Base-by-base conservation (phyloP, 805 yeast genomes). In the Myxozyma nipponensis region DNA sequence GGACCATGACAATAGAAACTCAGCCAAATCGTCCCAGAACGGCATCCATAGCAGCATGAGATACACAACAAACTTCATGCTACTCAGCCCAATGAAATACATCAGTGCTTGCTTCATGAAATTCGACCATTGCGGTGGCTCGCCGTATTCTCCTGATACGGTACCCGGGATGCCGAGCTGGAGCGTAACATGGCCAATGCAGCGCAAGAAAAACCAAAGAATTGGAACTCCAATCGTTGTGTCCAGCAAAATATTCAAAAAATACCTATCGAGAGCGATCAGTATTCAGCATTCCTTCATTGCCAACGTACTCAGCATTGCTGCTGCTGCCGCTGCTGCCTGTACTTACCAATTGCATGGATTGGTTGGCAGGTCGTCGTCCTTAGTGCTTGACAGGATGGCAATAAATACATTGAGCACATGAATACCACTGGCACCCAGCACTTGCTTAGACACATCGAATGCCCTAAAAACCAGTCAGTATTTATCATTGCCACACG, bases 181-280 rank as follows among this genome's bases (percentile, higher is more conserved):
- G 55, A 71, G 72, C 19, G 78, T 77, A 1, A 72, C 47, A 17
- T 26, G 26, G 15, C 66, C 68, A 63, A 82, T 83, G 1, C 82
- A 71, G 2, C 72, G 54, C 25, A 90, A 72, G 22, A 72, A 67
- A 4, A 67, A 66, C 80, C 86, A 85, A 23, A 85, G 69, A 1
- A 91, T 77, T 4, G 95, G 95, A 2, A 91, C 91, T 0, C 98
- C 98, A 4, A 90, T 76, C 0, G 98, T 91, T 38, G 98, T 90
- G 66, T 91, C 98, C 64, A 91, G 78, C 25, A 91, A 74, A 35
- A 91, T 77, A 62, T 86, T 91, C 47, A 93, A 72, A 63, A 91
- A 91, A 70, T 93, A 91, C 93, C 58, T 53, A 36, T 13, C 2
- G 5, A 9, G n/a, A n/a, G n/a, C n/a, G n/a, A n/a, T n/a, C n/a